These are phyloP conservation scores for Schizochytrium sp. DNA, from an alignment of 108 stramenopile species.

Conservation along the genomic window DNA sequence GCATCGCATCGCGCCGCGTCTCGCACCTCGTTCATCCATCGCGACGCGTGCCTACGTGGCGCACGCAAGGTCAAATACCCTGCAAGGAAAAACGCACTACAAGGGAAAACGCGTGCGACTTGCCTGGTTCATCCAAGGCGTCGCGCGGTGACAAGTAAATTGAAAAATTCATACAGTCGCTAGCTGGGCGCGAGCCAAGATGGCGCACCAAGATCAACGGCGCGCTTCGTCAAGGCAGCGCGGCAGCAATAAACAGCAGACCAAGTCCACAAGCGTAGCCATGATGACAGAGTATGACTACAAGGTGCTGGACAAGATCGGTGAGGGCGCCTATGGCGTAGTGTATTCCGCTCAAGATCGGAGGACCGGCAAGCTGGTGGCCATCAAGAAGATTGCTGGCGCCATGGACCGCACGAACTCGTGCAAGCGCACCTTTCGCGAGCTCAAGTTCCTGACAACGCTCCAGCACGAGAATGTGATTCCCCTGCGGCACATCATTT, in stretches of 20 bases:
- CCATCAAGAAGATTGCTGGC: conserved; percentile 38
- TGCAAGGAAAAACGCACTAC: no score
- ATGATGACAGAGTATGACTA: conserved; percentile 1
- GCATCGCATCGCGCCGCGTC: no score
- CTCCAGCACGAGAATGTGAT: conserved; percentile 8
- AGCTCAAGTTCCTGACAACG: background rate
- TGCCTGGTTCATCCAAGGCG: no score
- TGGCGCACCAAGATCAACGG: no score
- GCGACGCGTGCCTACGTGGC: no score
- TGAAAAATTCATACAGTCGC: no score
- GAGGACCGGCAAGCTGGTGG: conserved; percentile 14
- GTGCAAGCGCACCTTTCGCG: conserved; percentile 30
- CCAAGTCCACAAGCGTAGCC: background rate
- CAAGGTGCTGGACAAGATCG: conserved; percentile 12
- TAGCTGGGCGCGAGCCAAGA: no score
- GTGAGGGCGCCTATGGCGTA: conserved; percentile 42
- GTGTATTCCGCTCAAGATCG: conserved; percentile 15
- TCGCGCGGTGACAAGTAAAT: no score
- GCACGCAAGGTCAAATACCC: no score
- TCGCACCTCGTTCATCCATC: no score
- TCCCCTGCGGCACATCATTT: background rate
- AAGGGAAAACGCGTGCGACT: no score
- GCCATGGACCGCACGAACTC: conserved; percentile 21
- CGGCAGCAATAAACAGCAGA: background rate
- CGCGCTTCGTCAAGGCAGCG: no score